Base-by-base conservation (phyloP, 108 stramenopile genomes). In the Nannochloropsis salina region DNA sequence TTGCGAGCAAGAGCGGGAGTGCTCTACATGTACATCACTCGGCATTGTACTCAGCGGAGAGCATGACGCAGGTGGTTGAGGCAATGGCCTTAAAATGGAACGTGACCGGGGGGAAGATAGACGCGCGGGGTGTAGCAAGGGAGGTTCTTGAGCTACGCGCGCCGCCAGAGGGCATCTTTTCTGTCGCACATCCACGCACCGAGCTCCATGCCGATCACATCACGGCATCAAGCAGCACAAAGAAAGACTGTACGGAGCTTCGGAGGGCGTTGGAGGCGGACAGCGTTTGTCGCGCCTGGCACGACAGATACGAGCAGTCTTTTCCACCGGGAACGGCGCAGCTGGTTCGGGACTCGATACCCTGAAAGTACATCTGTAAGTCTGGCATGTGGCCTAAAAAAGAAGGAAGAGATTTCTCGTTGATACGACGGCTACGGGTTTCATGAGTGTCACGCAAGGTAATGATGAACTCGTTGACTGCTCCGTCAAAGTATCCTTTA, bases 281-380 rank as follows among this genome's bases (percentile, higher is more conserved):
- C n/a, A n/a, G n/a, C 20, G n/a, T 15, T 15, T 74, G 61, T 74
- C 15, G 61, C n/a, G 61, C 61, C 15, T 74, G 61, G 61, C 61
- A 74, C n/a, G n/a, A n/a, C 20, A 15, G 61, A 74, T 74, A 74
- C n/a, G 61, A 74, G 61, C 15, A n/a, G n/a, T n/a, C n/a, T 15
- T 74, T 74, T 74, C 61, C 61, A n/a, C 61, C 61, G n/a, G 61
- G 61, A 6, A 74, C 61, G 61, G n/a, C 61, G 61, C 20, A 74
- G 61, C n/a, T 74, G 61, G 61, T 74, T n/a, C 15, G 6, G n/a
- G 61, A 74, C 61, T 31, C 31, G 31, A 31, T 31, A 31, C 31
- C 31, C 31, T 31, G 31, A 31, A 31, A 31, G 31, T 31, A 31
- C 31, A 1, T 31, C 31, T 31, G 31, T 31, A 31, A 31, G 31